Evolutionary conservation across 768 basidiomycete species (phyloP).

Genomic region (Kwoniella dendrophila): DNA sequence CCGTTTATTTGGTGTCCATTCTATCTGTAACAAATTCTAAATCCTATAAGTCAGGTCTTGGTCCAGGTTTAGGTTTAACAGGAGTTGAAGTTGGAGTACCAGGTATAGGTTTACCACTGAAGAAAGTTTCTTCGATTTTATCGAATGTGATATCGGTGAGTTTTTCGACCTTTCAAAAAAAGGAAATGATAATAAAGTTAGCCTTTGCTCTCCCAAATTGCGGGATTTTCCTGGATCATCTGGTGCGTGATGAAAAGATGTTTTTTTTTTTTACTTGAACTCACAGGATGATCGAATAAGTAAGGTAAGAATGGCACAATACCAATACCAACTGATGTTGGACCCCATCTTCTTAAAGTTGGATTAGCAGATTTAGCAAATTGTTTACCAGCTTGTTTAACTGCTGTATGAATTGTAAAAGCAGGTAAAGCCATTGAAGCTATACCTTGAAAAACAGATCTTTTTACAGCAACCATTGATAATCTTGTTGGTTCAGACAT

Average conservation of each 20-base stretch:
- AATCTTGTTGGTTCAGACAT: constrained; percentile 53
- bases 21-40: no score
- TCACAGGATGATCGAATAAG: constrained; percentile 55
- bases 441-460: constrained; percentile 55
- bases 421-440: constrained; percentile 57
- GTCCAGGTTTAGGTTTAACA: constrained; percentile 8
- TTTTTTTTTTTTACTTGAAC: constrained; percentile 1
- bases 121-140: constrained; percentile 26
- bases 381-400: constrained; percentile 49
- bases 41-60: neutral
- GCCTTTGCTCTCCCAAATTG: no score
- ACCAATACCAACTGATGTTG: constrained; percentile 49
- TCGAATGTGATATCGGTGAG: constrained; percentile 15
- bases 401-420: constrained; percentile 56
- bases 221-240: neutral
- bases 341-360: constrained; percentile 53
- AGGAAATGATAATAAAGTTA: neutral
- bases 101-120: constrained; percentile 5
- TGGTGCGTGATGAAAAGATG: neutral
- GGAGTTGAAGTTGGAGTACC: constrained; percentile 3
- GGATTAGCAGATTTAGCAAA: constrained; percentile 49
- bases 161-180: constrained; percentile 11
- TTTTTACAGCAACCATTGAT: constrained; percentile 53
- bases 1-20: no score
- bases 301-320: constrained; percentile 55